Base-by-base conservation (phyloP, 192 early-diverging fungal genomes). In the Diversispora eburnea region DNA sequence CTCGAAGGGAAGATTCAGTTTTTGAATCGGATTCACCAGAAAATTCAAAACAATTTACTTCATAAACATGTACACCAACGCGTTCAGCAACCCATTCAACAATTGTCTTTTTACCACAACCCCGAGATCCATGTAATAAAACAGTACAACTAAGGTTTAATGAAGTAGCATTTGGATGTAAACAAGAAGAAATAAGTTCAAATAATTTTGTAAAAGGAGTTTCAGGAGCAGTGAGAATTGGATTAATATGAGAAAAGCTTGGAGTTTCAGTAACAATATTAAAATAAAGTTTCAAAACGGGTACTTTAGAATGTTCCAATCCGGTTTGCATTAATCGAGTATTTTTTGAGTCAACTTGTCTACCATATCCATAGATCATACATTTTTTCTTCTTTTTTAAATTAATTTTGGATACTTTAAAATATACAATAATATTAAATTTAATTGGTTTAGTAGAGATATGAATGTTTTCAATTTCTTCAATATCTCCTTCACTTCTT, bases 11-110 rank as follows among this genome's bases (percentile, higher is more conserved):
- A 17, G 86, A 85, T 51, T 92, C 91, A 0, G 91, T 93, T 70
- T 92, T 92, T 25, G 90, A 88, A 63, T 93, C 91, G 0, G 90
- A 90, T 41, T 97, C 95, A 10, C 89, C 87, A 6, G 90, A 81
- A 46, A 89, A 84, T 59, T 95, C 91, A 75, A 87, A 95, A 55
- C 89, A 89, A 78, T 92, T 91, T 43, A 92, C 83, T 69, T 93
- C 91, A 72, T 88, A 88, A 8, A 94, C 19, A 67, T 96, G 90
- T 3, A 94, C 82, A 13, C 94, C 94, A 33, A 93, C 76, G n/a
- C 81, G 72, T 43, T 92, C 88, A 8, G 88, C 88, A 0, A 91
- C 86, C 63, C 84, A 80, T 17, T 81, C 77, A 2, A 95, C 80
- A 45, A 93, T 68, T 0, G 88, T 88, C 47, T 87, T 84, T 73